Base-by-base conservation (phyloP, 768 basidiomycete genomes). In the Suillus subluteus region DNA sequence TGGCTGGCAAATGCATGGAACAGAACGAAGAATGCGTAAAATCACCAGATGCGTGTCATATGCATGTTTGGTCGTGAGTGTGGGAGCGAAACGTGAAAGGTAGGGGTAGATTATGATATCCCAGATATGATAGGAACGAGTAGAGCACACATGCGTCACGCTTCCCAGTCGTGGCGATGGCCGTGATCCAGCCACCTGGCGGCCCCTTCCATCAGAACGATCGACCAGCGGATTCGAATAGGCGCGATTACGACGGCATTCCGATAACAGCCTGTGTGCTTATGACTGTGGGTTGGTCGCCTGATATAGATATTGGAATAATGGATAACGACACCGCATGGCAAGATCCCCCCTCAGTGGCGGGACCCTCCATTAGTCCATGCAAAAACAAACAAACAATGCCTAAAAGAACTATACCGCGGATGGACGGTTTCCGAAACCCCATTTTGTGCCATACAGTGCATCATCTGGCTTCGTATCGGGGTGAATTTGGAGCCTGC, bases 401-500 rank as follows among this genome's bases (percentile, higher is more conserved):
- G 30, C 30, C 41, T 30, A 44, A 61, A 30, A 30, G 6, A 32
- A 21, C 26, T 61, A 61, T 18, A 43, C 59, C 40, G 71, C 52
- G 16, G 71, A 70, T 21, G 69, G 43, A 26, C 63, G 67, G n/a
- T 69, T 71, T 56, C 67, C 32, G 4, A 65, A 68, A 44, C 78
- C 72, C 79, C 79, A 79, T 70, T 69, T 75, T 64, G 74, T 69
- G 54, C 67, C 68, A 68, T 78, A 79, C 32, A 80, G 77, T 3
- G 81, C 82, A 71, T 96, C 94, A 66, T 92, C 87, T 40, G 78
- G 81, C 56, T 86, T 82, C 3, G 95, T 96, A 44, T 92, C 93
- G 0, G 95, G 95, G 73, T 98, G 96, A 7, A 97, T 81, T 75
- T 95, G 94, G 18, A 95, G 82, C 77, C 87, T 92, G 68, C 94